Base-by-base conservation (phyloP, 2,329 filamentous ascomycete genomes). In the Monosporascus sp. region DNA sequence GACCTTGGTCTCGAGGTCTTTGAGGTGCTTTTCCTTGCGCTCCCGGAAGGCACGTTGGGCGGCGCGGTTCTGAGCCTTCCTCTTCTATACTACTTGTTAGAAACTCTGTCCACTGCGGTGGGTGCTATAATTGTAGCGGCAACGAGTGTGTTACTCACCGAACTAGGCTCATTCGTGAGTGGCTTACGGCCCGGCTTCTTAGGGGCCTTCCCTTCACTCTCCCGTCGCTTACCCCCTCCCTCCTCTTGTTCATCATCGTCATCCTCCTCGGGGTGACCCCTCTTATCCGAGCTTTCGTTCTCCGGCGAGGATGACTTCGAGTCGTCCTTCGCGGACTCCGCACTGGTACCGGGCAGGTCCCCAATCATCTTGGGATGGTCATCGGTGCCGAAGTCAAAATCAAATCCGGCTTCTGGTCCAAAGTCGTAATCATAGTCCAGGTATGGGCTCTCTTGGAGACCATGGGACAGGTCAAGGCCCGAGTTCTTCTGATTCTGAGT, bases 141-240 rank as follows among this genome's bases (percentile, higher is more conserved):
- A 31, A 9, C 27, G 60, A 51, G 40, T 22, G 52, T 45, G 56
- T 48, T 48, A 84, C 92, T 77, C 85, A 97, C 93, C 61, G 92
- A 94, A 62, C 89, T 97, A 24, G 94, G 94, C 72, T 97, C 94
- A 22, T 90, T 95, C 48, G 91, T 97, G 65, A 97, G 78, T 20
- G 93, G 94, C 78, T 99, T 99, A 58, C 94, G 85, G 49, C 94
- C 94, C 5, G 94, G 93, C 75, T 97, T 99, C 83, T 97, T 97
- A 24, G 90, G 84, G 44, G 86, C 79, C 73, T 94, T 96, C 45
- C 92, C 90, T 52, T 91, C 86, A 54, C 87, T 84, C 72, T 96
- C 91, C 55, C 89, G 84, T 59, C 91, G 83, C 76, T 92, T 94
- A 54, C 78, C 72, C 17, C 74, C 73, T 44, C 65, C 59, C 55